Percentiles rank a stretch among this genome's conserved stretches.
phyloP scores from a whole-genome alignment of 148 eudicot genomes.

The Nepenthes gracilis region DNA sequence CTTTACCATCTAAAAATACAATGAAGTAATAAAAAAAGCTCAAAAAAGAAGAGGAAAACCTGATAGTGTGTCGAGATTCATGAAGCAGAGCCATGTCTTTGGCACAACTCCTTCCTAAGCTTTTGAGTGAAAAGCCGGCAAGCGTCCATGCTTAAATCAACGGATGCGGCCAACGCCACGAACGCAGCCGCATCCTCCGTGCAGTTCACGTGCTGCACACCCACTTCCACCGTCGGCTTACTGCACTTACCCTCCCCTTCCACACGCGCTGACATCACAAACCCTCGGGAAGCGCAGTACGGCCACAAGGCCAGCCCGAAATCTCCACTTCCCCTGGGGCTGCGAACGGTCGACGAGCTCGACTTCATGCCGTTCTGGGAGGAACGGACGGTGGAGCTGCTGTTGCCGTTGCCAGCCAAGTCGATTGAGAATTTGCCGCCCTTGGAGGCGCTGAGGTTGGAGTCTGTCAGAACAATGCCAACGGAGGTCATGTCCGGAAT shows the following conservation, averaged over 20 bases:
- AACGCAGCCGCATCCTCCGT: conserved; percentile 85
- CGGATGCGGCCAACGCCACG: conserved; percentile 73
- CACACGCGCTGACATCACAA: conserved; percentile 63
- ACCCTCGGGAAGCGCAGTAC: conserved; percentile 46
- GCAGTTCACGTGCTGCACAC: conserved; percentile 81
- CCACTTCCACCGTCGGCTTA: conserved; percentile 64
- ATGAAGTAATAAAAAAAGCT: no score
- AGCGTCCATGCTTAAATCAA: conserved; percentile 87
- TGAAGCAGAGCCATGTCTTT: conserved; percentile 19
- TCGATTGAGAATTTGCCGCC: conserved; percentile 71
- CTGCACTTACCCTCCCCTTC: conserved; percentile 63
- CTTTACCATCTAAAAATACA: no score
- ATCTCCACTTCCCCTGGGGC: conserved; percentile 47
- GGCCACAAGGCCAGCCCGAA: conserved; percentile 58
- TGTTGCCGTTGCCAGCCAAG: conserved; percentile 14
- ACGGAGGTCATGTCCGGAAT: conserved; percentile 41
- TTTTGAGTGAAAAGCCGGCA: conserved; percentile 80
- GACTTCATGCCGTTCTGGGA: conserved; percentile 8
- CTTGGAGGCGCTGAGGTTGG: conserved; percentile 37
- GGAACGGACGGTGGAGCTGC: conserved; percentile 6
- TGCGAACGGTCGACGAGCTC: conserved; percentile 21
- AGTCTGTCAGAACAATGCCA: conserved; percentile 44
- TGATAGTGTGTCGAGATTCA: conserved; percentile 2
- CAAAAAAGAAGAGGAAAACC: not conserved
- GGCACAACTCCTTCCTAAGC: conserved; percentile 80